Base-by-base conservation (phyloP, 495 filamentous ascomycete species). In the Achaetomiella virescens region DNA sequence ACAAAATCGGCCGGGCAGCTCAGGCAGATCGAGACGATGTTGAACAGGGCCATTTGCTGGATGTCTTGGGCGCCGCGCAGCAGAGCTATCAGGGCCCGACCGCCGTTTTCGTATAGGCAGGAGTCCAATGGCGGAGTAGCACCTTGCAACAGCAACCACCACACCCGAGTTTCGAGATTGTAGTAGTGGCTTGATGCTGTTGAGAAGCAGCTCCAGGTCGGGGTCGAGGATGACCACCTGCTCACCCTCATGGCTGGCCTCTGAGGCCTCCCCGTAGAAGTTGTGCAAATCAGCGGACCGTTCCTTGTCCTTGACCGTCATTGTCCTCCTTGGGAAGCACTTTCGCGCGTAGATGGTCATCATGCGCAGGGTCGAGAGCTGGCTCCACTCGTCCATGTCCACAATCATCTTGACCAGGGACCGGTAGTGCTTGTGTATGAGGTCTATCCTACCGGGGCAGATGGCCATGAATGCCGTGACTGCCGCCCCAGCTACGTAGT, bases 341-440 rank as follows among this genome's bases (percentile, higher is more conserved):
- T 83, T 84, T 24, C 93, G 82, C 6, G 89, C 84, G 63, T 98
- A 98, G 24, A 84, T 67, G 6, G 84, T 86, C 81, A 97, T 82
- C 55, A 97, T 71, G 43, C 83, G 81, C 61, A 97, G 60, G 10
- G 87, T 88, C 0, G 87, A 85, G 2, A 97, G 69, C 70, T 98
- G 93, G 42, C 90, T 85, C 93, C 93, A 98, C 70, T 98, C 93
- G 70, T 98, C 93, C 93, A 98, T 98, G 65, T 97, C 93, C 25
- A 97, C 89, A 27, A 97, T 72, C 75, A 96, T 96, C 69, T 83
- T 88, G 38, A 92, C 83, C 42, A 98, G 71, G 46, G 79, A 75
- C 56, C 88, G 81, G 66, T 97, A 98, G 65, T 92, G 87, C 62
- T 88, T 84, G 71, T 98, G 95, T 50, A 98, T 82, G 42, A 97